Conservation (phyloP, 2,329 filamentous ascomycete species). For the Claviceps sp. region DNA sequence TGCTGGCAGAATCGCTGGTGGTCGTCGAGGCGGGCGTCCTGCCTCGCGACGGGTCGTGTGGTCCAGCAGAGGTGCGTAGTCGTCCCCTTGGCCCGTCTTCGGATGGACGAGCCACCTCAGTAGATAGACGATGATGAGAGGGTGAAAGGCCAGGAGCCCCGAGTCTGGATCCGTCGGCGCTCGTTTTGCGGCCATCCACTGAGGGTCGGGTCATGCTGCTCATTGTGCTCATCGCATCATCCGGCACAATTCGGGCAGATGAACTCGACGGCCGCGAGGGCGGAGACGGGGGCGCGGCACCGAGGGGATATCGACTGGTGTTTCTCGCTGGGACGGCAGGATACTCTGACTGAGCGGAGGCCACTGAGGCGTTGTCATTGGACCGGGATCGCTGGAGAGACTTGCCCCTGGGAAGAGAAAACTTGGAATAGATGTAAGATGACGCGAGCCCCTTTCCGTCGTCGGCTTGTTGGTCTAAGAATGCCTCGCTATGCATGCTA, state of each 20-base stretch:
- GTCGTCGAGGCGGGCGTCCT: slow-evolving; percentile 33
- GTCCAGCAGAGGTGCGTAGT: slow-evolving; percentile 22
- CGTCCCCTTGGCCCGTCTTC: slow-evolving; percentile 37
- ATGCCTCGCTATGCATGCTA: slow-evolving; percentile 59
- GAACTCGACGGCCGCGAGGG: slow-evolving; percentile 48
- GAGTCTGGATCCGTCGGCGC: slow-evolving; percentile 28
- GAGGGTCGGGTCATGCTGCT: slow-evolving; percentile 30
- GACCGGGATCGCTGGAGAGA: slow-evolving; percentile 55
- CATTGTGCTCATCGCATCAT: slow-evolving; percentile 20
- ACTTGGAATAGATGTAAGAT: slow-evolving; percentile 80
- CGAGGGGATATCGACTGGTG: slow-evolving; percentile 27
- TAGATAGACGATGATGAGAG: slow-evolving; percentile 31
- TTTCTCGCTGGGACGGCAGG: slow-evolving; percentile 28
- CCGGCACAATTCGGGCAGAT: slow-evolving; percentile 24
- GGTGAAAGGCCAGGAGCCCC: slow-evolving; percentile 28
- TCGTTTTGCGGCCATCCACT: slow-evolving; percentile 35
- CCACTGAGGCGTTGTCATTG: slow-evolving; percentile 36
- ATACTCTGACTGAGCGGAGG: slow-evolving; percentile 53
- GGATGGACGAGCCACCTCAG: slow-evolving; percentile 28
- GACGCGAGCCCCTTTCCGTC: slow-evolving; percentile 39
- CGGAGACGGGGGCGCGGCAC: slow-evolving; percentile 46
- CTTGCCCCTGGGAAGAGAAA: slow-evolving; percentile 70
- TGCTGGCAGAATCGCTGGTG: slow-evolving; percentile 42
- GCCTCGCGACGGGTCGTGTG: slow-evolving; percentile 26
- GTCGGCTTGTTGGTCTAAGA: slow-evolving; percentile 38